Conservation (phyloP, 176 grass and related monocot species). For the Oryza nivara region DNA sequence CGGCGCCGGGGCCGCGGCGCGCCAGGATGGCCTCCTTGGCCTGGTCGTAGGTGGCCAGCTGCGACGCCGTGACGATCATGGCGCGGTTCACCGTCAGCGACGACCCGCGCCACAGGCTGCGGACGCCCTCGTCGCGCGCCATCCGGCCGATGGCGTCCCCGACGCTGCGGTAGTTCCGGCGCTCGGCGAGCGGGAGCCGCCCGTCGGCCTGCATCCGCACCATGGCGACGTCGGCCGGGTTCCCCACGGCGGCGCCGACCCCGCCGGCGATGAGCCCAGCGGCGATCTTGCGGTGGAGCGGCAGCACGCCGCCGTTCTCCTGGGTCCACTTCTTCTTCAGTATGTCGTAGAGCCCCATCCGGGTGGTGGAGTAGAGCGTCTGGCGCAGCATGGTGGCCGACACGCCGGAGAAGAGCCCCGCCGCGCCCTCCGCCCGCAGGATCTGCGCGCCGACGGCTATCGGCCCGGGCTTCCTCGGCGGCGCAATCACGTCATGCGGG, state of each 20-base stretch:
- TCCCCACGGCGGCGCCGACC: constrained; percentile 80
- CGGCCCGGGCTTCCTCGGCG: constrained; percentile 61
- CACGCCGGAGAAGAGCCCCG: constrained; percentile 76
- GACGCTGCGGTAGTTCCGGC: constrained; percentile 83
- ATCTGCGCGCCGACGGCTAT: constrained; percentile 78
- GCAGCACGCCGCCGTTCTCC: constrained; percentile 57
- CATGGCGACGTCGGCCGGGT: constrained; percentile 96
- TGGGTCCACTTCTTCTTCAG: constrained; percentile 75
- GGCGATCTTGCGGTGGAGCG: constrained; percentile 71
- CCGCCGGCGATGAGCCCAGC: constrained; percentile 80
- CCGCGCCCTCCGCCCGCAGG: constrained; percentile 77
- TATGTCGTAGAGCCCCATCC: constrained; percentile 95
- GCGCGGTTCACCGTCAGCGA: constrained; percentile 86
- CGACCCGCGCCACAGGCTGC: constrained; percentile 82
- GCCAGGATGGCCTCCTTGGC: constrained; percentile 85
- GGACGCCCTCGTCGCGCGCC: constrained; percentile 70
- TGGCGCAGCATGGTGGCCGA: constrained; percentile 87
- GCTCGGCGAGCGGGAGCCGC: constrained; percentile 69
- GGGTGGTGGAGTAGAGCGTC: constrained; percentile 94
- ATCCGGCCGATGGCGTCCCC: constrained; percentile 78
- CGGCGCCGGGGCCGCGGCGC: constrained; percentile 43
- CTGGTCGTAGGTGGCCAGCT: constrained; percentile 88
- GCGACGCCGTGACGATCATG: constrained; percentile 92
- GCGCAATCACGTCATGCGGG: constrained; percentile 40
- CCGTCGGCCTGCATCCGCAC: constrained; percentile 98